Percentiles rank a stretch among this genome's conserved stretches.
These are phyloP conservation scores for Komagataella pseudopastoris DNA, from an alignment of 805 yeast genomes.

Conservation along the genomic window DNA sequence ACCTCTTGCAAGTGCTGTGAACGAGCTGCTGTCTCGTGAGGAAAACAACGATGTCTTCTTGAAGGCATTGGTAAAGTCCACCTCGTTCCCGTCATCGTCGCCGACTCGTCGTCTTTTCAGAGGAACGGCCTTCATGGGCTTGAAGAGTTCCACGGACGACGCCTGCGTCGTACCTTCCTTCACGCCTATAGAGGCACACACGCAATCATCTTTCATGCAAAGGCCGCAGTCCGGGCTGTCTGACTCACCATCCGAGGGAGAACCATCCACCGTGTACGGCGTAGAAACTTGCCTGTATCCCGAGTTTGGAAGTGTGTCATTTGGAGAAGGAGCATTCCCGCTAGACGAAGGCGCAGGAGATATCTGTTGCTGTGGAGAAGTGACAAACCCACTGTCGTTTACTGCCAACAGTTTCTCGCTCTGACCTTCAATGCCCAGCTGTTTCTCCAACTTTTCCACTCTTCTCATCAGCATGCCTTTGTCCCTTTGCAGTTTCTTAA, in stretches of 20 bases:
- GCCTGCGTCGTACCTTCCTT: slow-evolving; percentile 9
- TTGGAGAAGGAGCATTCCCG: slow-evolving; percentile 4
- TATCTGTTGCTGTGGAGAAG: slow-evolving; percentile 11
- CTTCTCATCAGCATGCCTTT: slow-evolving; percentile 24
- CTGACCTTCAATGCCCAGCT: slow-evolving; percentile 1
- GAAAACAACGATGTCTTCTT: slow-evolving; percentile 17
- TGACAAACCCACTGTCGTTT: slow-evolving; percentile 4
- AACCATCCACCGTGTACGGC: not conserved
- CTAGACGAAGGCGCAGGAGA: slow-evolving; percentile 40
- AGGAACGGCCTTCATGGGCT: slow-evolving; percentile 59
- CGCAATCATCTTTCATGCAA: slow-evolving; percentile 56
- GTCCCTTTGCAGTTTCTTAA: slow-evolving; percentile 29
- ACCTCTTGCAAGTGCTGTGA: not conserved
- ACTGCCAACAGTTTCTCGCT: not conserved
- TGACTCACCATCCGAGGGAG: not conserved
- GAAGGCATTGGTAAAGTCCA: slow-evolving; percentile 43
- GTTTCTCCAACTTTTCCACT: slow-evolving; percentile 8
- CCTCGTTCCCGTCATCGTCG: slow-evolving; percentile 19
- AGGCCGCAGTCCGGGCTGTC: slow-evolving; percentile 31
- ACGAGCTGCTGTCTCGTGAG: slow-evolving; percentile 18
- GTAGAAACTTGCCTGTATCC: not conserved
- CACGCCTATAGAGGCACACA: slow-evolving; percentile 43
- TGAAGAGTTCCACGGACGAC: slow-evolving; percentile 15
- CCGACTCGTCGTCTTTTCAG: slow-evolving; percentile 23
- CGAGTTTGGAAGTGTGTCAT: not conserved